Evolutionary conservation across 345 rosid species (phyloP), one percentile per base, ranked within the genome.

Genomic region (Viola odorata): DNA sequence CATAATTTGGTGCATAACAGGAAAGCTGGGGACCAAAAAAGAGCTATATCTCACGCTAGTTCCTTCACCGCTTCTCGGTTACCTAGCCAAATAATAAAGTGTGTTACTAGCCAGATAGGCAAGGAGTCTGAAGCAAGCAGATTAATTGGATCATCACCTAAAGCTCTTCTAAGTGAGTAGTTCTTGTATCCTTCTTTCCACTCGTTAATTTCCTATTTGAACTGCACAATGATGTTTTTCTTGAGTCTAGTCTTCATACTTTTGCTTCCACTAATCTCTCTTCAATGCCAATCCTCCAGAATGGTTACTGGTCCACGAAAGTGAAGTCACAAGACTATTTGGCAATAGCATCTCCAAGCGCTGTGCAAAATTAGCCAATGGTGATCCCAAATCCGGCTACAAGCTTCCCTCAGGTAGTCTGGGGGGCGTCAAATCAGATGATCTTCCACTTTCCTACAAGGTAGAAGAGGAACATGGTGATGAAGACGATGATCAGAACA

Each of bases 91-190:
- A 71, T 81, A 66, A 64, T 70, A 36, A 75, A 71, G 67, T 60
- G 68, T 69, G 50, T 66, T 12, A 45, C 70, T 36, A 65, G 65
- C 73, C 74, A 58, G 69, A 61, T 67, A 57, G 70, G 76, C 47
- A 32, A 45, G 23, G 79, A 68, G 45, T 80, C 75, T 12, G 72
- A 69, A 61, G 70, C 73, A 12, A 61, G 57, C 49, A 14, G 51
- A 62, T 62, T 70, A 23, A 41, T 36, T 7, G 75, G 67, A 62
- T 78, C 81, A 41, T 79, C 85, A 5, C 84, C 89, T 54, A 79
- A 55, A 69, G 76, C 81, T 60, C 78, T 84, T 41, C 58, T 77
- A 57, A 73, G 89, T 84, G 68, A 75, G 82, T 51, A 39, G n/a
- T 50, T 61, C n/a, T 39, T 14, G 2, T 23, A 23, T 23, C 32